phyloP scores from a whole-genome alignment of 2,329 filamentous ascomycete species.

The Colletotrichum theobromicola region DNA sequence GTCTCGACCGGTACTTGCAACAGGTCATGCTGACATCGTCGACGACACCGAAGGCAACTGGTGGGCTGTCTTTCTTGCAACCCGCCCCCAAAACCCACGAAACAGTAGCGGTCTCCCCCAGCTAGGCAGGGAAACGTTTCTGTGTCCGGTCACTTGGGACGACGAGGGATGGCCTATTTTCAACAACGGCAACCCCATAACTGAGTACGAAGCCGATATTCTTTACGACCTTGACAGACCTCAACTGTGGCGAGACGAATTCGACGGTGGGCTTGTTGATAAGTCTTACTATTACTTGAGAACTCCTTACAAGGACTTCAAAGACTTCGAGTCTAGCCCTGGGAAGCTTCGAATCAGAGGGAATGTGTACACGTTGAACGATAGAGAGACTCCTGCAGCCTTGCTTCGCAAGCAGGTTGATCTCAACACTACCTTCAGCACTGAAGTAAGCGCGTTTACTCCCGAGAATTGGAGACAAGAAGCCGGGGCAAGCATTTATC shows the following conservation, averaged over 20 bases:
- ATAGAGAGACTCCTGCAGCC: constrained; percentile 19
- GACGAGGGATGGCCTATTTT: constrained; percentile 20
- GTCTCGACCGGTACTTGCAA: constrained; percentile 19
- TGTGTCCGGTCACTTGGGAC: constrained; percentile 20
- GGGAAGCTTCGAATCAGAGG: constrained; percentile 17
- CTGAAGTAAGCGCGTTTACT: constrained; percentile 9
- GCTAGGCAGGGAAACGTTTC: constrained; percentile 20
- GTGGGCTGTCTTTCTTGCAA: constrained; percentile 23
- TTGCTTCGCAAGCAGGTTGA: constrained; percentile 20
- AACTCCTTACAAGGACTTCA: constrained; percentile 21
- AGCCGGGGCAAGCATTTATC: constrained; percentile 16
- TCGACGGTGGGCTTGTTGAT: constrained; percentile 14
- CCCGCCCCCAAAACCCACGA: constrained; percentile 13
- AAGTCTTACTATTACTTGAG: constrained; percentile 20
- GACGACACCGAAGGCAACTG: constrained; percentile 11
- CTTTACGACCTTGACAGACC: constrained; percentile 19
- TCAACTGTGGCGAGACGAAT: constrained; percentile 18
- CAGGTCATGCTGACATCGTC: constrained; percentile 21
- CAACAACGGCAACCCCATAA: constrained; percentile 12
- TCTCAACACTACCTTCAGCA: constrained; percentile 22
- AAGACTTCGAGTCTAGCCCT: constrained; percentile 12
- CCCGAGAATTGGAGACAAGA: constrained; percentile 12
- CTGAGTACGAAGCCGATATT: constrained; percentile 8
- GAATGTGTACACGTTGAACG: constrained; percentile 16
- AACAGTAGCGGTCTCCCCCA: constrained; percentile 14